These are phyloP conservation scores for Tolypocladium amazonense DNA, from an alignment of 2,329 filamentous ascomycete species.

Conservation along the genomic window DNA sequence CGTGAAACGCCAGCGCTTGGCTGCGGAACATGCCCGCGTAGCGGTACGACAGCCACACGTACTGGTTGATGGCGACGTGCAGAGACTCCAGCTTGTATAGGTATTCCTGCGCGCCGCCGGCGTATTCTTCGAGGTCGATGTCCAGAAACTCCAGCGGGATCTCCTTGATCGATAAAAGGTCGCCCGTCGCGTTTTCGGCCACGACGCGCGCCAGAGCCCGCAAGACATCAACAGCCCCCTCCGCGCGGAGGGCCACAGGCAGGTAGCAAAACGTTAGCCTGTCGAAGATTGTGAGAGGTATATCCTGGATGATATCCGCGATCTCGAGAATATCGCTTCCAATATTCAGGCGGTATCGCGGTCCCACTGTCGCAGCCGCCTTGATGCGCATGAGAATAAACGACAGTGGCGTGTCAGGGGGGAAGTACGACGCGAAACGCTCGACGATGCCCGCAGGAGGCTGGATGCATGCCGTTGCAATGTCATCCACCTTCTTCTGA, in stretches of 20 bases:
- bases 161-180: constrained; percentile 59
- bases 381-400: constrained; percentile 71
- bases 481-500: constrained; percentile 48
- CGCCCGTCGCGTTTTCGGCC: constrained; percentile 53
- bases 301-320: constrained; percentile 64
- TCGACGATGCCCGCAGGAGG: constrained; percentile 63
- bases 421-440: constrained; percentile 72
- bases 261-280: constrained; percentile 65
- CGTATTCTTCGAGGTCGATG: constrained; percentile 32
- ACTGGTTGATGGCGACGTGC: constrained; percentile 74
- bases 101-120: constrained; percentile 36
- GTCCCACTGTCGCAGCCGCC: constrained; percentile 53
- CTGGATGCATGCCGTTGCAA: constrained; percentile 61
- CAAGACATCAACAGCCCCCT: constrained; percentile 37
- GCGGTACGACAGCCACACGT: constrained; percentile 88
- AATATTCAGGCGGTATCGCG: constrained; percentile 57
- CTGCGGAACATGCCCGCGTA: constrained; percentile 72
- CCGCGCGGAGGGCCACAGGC: constrained; percentile 50
- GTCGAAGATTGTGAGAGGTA: constrained; percentile 60
- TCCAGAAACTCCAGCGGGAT: constrained; percentile 70
- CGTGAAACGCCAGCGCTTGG: constrained; percentile 65
- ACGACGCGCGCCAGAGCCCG: constrained; percentile 59
- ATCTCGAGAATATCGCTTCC: constrained; percentile 49
- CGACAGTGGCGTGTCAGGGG: constrained; percentile 67
- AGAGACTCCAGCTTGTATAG: constrained; percentile 62